Evolutionary conservation across 495 filamentous ascomycete genomes (phyloP).

Genomic region (Sordaria brevicollis): DNA sequence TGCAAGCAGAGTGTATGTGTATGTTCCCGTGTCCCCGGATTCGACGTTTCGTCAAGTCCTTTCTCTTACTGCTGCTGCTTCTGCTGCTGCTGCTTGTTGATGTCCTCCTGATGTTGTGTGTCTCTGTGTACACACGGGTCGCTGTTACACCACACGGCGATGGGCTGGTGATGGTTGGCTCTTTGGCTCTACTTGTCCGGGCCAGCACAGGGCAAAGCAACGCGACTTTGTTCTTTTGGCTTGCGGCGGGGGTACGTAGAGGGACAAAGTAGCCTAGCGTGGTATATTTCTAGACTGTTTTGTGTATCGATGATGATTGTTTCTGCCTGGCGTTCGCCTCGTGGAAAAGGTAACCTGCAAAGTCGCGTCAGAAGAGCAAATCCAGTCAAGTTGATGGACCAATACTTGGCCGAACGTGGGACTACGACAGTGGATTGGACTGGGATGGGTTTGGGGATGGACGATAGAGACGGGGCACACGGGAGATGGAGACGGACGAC

Average conservation of each 20-base stretch:
- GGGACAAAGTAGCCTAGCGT: not conserved
- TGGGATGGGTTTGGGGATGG: not conserved
- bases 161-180: constrained; percentile 23
- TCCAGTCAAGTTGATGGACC: not conserved
- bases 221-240: constrained; percentile 3
- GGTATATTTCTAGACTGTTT: not conserved
- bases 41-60: constrained; percentile 6
- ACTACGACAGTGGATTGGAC: not conserved
- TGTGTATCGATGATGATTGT: not conserved
- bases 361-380: constrained; percentile 26
- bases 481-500: not conserved
- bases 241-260: constrained; percentile 4
- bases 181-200: not conserved
- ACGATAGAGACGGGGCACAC: too few relatives aligned
- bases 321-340: constrained; percentile 4
- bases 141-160: constrained; percentile 24
- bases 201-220: constrained; percentile 14
- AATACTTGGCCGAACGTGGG: not conserved
- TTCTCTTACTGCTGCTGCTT: not conserved
- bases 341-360: constrained; percentile 22
- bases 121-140: constrained; percentile 16
- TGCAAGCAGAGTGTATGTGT: too few relatives aligned
- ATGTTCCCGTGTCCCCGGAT: constrained; percentile 15
- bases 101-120: constrained; percentile 2
- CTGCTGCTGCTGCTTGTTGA: not conserved